Evolutionary conservation across 306 rosid genomes (phyloP).

Genomic region (Vigna angularis): DNA sequence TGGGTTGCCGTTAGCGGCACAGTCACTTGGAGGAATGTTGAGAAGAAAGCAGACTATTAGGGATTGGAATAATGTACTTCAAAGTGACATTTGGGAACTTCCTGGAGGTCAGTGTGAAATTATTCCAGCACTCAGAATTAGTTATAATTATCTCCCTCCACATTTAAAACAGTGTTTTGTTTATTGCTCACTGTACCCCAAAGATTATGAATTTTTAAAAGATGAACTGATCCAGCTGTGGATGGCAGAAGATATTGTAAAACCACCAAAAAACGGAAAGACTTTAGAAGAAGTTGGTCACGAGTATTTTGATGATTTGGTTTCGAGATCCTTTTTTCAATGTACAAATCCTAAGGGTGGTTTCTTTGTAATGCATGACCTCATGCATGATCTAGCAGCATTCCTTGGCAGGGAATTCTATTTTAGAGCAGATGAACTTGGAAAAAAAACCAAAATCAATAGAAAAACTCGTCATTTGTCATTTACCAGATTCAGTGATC

Average conservation of each 20-base stretch:
- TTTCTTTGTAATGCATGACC: not conserved
- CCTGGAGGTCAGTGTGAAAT: not conserved
- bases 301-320: not conserved
- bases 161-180: not conserved
- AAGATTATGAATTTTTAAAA: not conserved
- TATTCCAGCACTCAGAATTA: not conserved
- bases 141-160: not conserved
- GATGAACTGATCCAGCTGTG: not conserved
- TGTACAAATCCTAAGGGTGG: not conserved
- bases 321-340: not conserved
- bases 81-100: conserved; percentile 1
- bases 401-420: not conserved
- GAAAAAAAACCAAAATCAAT: not conserved
- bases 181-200: not conserved
- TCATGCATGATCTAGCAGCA: too few species aligned
- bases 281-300: not conserved
- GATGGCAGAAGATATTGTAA: not conserved
- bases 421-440: not conserved
- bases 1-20: not conserved
- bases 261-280: not conserved
- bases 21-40: not conserved
- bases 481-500: not conserved
- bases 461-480: not conserved
- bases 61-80: not conserved
- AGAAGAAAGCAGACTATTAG: not conserved